Evolutionary conservation across 179 eudicot genomes (phyloP), one percentile per base, ranked within the genome.

Genomic region (Spergularia azorica): DNA sequence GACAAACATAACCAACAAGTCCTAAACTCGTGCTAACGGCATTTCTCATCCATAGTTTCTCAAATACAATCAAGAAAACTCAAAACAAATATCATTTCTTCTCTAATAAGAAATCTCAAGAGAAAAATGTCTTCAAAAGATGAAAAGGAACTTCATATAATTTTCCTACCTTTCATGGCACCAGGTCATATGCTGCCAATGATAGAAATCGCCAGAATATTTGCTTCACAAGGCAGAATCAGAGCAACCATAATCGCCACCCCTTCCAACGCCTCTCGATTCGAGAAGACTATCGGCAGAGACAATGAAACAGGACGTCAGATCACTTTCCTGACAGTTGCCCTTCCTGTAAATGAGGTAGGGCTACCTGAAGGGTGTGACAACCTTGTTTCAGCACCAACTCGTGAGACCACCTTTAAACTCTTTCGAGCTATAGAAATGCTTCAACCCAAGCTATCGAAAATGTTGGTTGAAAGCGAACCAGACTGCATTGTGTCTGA

Each of bases 401-500:
- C 82, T 0, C 78, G 75, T 2, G 87, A 82, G 6, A 70, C 68
- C 38, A 54, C 82, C 0, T 55, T 70, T 6, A 86, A 84, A 36
- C 63, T 89, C 3, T 18, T 68, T 50, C 68, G 55, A 1, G 88
- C 85, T 58, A 77, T 87, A 9, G 79, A 71, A 26, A 56, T 78
- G 73, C 78, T 86, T 2, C 87, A 66, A 2, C 79, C 84, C 0
- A 60, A 83, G 13, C 80, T 84, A 7, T 87, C 83, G 59, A 36
- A 13, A 5, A 38, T 78, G 12, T 14, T 87, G 51, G 32, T 66
- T 21, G 60, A 81, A 7, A 39, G 11, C 16, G 36, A 62, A 1
- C 88, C 93, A 0, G 79, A 88, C 21, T 86, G 87, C 76, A 87
- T 89, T 17, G 81, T 89, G n/a, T 87, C 93, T 1, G 93, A 89